These are phyloP conservation scores for Echium plantagineum DNA, from an alignment of 257 asterid genomes.

Conservation along the genomic window DNA sequence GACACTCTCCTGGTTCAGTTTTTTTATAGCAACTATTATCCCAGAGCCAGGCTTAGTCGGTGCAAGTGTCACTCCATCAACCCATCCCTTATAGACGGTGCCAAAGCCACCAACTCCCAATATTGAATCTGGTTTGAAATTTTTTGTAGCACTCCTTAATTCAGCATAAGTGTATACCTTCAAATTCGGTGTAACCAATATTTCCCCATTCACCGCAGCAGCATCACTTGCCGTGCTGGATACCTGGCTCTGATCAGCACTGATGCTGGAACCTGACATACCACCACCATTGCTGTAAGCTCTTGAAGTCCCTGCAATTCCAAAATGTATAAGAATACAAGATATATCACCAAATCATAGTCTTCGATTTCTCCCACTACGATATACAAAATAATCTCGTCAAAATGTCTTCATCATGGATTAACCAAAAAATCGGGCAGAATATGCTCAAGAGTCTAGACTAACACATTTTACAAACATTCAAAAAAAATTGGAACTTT, in stretches of 20 bases:
- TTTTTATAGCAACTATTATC: conserved; percentile 40
- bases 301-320: conserved; percentile 38
- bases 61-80: conserved; percentile 31
- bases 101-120: conserved; percentile 46
- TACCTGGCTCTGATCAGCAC: conserved; percentile 25
- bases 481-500: not conserved
- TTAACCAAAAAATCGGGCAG: not conserved
- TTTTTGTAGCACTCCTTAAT: conserved; percentile 28
- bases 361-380: not conserved
- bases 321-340: not conserved
- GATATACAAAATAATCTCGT: not conserved
- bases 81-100: conserved; percentile 43
- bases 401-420: not conserved
- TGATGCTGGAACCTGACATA: conserved; percentile 19
- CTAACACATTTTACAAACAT: not conserved
- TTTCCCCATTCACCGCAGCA: conserved; percentile 19
- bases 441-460: not conserved
- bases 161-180: conserved; percentile 27
- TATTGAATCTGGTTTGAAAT: conserved; percentile 33
- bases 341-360: conserved; percentile 5
- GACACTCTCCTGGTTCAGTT: conserved; percentile 29
- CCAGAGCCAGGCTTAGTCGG: conserved; percentile 32
- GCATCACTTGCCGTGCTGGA: conserved; percentile 29
- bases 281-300: conserved; percentile 24
- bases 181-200: conserved; percentile 22